Evolutionary conservation across 2,329 filamentous ascomycete species (phyloP).

Genomic region (Diaporthe sp.): DNA sequence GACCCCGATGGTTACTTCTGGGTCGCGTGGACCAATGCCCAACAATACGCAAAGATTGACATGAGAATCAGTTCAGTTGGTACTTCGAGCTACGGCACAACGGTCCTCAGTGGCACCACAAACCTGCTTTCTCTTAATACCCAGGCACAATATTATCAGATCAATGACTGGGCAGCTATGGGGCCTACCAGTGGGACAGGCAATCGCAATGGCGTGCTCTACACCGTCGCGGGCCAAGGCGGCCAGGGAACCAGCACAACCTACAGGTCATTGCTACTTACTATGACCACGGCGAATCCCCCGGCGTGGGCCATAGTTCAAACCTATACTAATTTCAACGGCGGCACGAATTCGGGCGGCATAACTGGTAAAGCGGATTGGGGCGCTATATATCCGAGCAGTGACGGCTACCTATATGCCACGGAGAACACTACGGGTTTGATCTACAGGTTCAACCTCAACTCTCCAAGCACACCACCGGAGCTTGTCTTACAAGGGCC

Average conservation of each 20-base stretch:
- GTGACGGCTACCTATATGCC: not conserved
- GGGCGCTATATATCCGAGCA: not conserved
- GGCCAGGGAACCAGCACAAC: no score
- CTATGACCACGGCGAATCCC: not conserved
- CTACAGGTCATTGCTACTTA: not conserved
- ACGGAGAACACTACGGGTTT: not conserved
- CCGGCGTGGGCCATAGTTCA: not conserved
- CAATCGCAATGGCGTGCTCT: not conserved
- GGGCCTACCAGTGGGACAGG: not conserved
- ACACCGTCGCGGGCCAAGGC: not conserved
- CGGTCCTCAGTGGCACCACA: not conserved
- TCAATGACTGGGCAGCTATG: constrained; percentile 7
- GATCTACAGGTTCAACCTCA: not conserved
- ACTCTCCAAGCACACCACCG: no score
- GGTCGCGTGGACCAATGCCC: not conserved
- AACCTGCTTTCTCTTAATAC: not conserved
- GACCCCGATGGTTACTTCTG: not conserved
- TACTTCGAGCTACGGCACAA: not conserved
- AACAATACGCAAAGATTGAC: not conserved
- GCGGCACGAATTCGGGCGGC: not conserved
- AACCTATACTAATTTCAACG: not conserved
- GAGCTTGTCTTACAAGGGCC: not conserved
- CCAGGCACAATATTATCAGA: not conserved
- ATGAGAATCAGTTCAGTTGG: not conserved
- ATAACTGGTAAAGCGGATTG: not conserved